These are phyloP conservation scores for Abortiporus biennis DNA, from an alignment of 1,284 basidiomycete genomes.

Conservation along the genomic window DNA sequence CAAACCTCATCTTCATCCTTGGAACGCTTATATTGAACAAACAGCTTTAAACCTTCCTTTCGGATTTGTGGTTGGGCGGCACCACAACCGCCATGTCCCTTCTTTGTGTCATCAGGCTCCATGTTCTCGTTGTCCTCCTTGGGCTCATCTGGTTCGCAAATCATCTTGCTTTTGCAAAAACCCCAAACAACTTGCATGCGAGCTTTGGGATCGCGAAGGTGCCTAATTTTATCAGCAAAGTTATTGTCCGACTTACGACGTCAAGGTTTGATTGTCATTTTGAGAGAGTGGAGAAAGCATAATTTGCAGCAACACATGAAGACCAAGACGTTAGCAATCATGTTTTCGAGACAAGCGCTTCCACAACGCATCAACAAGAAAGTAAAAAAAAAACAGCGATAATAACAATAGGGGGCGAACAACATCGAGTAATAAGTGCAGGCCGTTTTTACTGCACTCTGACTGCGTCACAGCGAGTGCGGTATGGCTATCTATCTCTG, in stretches of 20 bases:
- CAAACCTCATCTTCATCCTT: conserved; percentile 91
- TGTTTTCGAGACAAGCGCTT: conserved; percentile 29
- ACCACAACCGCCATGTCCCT: conserved; percentile 94
- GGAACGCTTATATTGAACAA: conserved; percentile 91
- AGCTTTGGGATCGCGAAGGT: conserved; percentile 83
- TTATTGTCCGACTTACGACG: conserved; percentile 70
- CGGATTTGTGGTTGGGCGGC: conserved; percentile 87
- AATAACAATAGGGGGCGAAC: conserved; percentile 48
- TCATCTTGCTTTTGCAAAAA: conserved; percentile 80
- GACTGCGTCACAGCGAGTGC: conserved; percentile 59
- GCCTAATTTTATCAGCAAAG: conserved; percentile 80
- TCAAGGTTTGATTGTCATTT: conserved; percentile 11
- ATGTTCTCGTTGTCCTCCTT: conserved; percentile 78
- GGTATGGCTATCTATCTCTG: conserved; percentile 29
- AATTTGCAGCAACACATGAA: conserved; percentile 17
- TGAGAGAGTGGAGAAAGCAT: conserved; percentile 3
- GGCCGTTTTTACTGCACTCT: conserved; percentile 40
- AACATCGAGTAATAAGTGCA: conserved; percentile 56
- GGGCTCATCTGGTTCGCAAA: conserved; percentile 82
- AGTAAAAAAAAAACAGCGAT: conserved; percentile 25
- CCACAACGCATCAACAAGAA: conserved; percentile 16
- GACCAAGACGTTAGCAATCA: conserved; percentile 50
- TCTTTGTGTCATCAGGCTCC: conserved; percentile 72
- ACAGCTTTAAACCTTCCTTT: conserved; percentile 95
- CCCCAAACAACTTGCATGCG: conserved; percentile 86